Percentiles rank a stretch among this genome's conserved stretches.
Conservation (phyloP, 495 filamentous ascomycete genomes). For the Copromyces sp. region DNA sequence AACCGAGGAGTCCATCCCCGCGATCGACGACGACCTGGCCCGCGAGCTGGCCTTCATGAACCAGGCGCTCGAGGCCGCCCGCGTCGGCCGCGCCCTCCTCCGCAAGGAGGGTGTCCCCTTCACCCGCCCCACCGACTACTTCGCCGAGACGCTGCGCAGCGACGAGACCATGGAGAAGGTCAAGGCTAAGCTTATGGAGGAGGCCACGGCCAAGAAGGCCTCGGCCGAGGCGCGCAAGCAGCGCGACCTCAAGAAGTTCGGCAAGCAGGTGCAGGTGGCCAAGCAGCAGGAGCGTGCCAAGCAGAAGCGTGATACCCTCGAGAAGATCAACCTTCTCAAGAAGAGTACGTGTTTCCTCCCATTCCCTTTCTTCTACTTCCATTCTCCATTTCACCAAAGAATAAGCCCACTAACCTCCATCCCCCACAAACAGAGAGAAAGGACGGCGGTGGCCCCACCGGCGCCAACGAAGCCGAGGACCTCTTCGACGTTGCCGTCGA, state of each 20-base stretch:
- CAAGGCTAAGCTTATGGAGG: conserved; percentile 85
- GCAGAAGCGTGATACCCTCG: conserved; percentile 80
- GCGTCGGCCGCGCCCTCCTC: conserved; percentile 56
- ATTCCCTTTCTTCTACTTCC: background rate
- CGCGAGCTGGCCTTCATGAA: conserved; percentile 92
- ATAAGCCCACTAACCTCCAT: background rate
- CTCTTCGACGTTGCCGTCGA: conserved; percentile 94
- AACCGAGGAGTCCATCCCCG: conserved; percentile 46
- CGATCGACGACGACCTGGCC: conserved; percentile 73
- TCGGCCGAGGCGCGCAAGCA: conserved; percentile 81
- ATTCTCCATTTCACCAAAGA: background rate
- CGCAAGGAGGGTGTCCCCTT: conserved; percentile 78
- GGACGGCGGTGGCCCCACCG: conserved; percentile 51
- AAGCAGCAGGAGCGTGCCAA: conserved; percentile 89
- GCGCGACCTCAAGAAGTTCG: conserved; percentile 96
- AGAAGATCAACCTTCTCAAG: conserved; percentile 89
- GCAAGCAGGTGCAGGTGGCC: conserved; percentile 94
- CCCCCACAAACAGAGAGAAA: conserved; percentile 58
- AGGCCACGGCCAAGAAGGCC: conserved; percentile 86
- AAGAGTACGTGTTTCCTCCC: conserved; percentile 54
- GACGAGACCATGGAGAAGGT: conserved; percentile 98
- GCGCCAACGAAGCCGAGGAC: conserved; percentile 72
- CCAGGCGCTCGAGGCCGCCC: conserved; percentile 72
- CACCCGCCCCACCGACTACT: conserved; percentile 84
- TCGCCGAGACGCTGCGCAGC: conserved; percentile 96